These are phyloP conservation scores for Chaetomiaceae sp. DNA, from an alignment of 2,329 filamentous ascomycete species.

Conservation along the genomic window DNA sequence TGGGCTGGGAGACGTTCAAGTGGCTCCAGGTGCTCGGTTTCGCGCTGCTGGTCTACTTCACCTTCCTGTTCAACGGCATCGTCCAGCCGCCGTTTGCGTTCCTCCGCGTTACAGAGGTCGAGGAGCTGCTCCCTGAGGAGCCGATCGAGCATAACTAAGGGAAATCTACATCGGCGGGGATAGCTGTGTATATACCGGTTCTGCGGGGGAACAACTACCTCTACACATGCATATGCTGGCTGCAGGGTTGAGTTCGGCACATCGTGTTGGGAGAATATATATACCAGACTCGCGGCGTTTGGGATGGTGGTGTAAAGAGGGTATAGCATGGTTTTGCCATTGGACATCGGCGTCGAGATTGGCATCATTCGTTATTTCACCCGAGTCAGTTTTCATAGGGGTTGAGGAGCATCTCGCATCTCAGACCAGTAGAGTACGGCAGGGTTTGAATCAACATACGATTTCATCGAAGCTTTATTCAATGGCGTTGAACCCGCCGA, in stretches of 20 bases:
- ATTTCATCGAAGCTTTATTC: too few relatives aligned
- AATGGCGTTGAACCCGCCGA: too few relatives aligned
- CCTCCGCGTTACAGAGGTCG: slow-evolving; percentile 54
- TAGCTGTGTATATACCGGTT: not conserved
- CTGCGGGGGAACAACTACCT: too few relatives aligned
- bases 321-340: not conserved
- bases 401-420: too few relatives aligned
- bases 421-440: too few relatives aligned
- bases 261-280: not conserved
- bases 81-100: slow-evolving; percentile 74
- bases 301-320: not conserved
- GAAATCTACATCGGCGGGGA: too few relatives aligned
- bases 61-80: slow-evolving; percentile 93
- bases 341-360: not conserved
- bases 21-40: slow-evolving; percentile 93
- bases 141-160: slow-evolving; percentile 65
- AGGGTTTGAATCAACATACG: too few relatives aligned
- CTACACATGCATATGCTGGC: not conserved
- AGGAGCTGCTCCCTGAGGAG: slow-evolving; percentile 72
- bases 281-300: not conserved
- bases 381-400: too few relatives aligned
- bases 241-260: too few relatives aligned
- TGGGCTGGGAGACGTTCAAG: slow-evolving; percentile 97
- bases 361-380: too few relatives aligned
- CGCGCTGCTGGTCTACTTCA: slow-evolving; percentile 86